These are phyloP conservation scores for Cytospora schulzeri DNA, from an alignment of 2,329 filamentous ascomycete genomes.

Conservation along the genomic window DNA sequence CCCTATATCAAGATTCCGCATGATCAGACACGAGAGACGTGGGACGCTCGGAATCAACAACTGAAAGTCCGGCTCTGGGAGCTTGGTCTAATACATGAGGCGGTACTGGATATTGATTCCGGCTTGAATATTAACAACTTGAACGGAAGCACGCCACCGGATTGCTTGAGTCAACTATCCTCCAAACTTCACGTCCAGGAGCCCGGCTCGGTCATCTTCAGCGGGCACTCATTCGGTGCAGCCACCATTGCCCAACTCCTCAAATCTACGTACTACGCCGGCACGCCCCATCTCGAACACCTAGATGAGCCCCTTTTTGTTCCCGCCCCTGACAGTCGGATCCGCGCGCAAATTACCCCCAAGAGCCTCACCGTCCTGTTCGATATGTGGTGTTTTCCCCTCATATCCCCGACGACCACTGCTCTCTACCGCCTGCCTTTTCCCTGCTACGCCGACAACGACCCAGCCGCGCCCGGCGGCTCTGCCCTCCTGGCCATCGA, in stretches of 20 bases:
- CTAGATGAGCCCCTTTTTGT: conserved; percentile 63
- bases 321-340: conserved; percentile 55
- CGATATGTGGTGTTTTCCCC: conserved; percentile 79
- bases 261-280: conserved; percentile 75
- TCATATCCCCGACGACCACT: conserved; percentile 62
- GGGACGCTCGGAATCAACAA: conserved; percentile 69
- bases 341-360: conserved; percentile 69
- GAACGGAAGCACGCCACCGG: conserved; percentile 48
- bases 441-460: conserved; percentile 67
- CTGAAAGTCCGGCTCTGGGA: conserved; percentile 79
- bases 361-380: conserved; percentile 68
- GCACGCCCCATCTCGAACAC: conserved; percentile 45
- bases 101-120: conserved; percentile 66
- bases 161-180: conserved; percentile 60
- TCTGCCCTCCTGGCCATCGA: conserved; percentile 68
- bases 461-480: conserved; percentile 54
- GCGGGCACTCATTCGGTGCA: conserved; percentile 81
- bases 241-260: conserved; percentile 74
- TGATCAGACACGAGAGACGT: conserved; percentile 64
- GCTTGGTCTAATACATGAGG: conserved; percentile 69
- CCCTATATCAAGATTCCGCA: conserved; percentile 62
- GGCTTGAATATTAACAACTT: conserved; percentile 55
- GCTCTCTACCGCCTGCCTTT: conserved; percentile 73
- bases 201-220: conserved; percentile 73
- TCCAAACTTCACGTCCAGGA: conserved; percentile 66